Conservation (phyloP, 768 basidiomycete genomes). For the Guyanaporus albipodus region DNA sequence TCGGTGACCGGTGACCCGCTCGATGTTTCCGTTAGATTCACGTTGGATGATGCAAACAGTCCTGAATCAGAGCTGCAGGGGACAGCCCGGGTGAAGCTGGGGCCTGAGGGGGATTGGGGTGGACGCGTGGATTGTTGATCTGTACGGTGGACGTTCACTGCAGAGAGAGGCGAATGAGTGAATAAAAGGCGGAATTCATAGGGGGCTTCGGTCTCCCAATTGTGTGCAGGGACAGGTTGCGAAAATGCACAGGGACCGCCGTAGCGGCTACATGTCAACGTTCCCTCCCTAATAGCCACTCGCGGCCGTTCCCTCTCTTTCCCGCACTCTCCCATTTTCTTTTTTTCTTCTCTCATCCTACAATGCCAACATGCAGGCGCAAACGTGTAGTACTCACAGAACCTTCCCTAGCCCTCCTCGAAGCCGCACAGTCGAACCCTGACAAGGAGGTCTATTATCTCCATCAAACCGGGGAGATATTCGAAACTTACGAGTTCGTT, state of each 20-base stretch:
- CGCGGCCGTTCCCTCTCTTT: conserved; percentile 54
- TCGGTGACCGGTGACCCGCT: conserved; percentile 1
- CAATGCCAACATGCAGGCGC: conserved; percentile 86
- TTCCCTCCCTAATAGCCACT: conserved; percentile 57
- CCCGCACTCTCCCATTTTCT: conserved; percentile 48
- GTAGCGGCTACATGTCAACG: conserved; percentile 40
- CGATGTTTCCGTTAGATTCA: conserved; percentile 5
- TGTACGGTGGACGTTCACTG: conserved; percentile 1
- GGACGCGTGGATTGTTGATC: conserved; percentile 6
- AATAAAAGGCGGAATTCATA: conserved; percentile 9
- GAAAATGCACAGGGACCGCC: conserved; percentile 30
- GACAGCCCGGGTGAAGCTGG: neutral
- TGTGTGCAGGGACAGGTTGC: conserved; percentile 27
- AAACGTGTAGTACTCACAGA: conserved; percentile 88
- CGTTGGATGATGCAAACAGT: conserved; percentile 6
- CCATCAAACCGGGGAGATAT: conserved; percentile 94
- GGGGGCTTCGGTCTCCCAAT: conserved; percentile 21
- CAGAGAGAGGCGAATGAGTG: conserved; percentile 1
- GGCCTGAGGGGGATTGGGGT: neutral
- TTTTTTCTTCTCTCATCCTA: conserved; percentile 41
- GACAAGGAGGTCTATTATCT: conserved; percentile 86
- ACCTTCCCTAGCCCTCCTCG: conserved; percentile 67
- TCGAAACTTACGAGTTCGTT: conserved; percentile 89
- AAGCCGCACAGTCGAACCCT: conserved; percentile 59
- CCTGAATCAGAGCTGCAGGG: neutral